phyloP scores from a whole-genome alignment of 1,139 yeast species.

The Candida sp. region DNA sequence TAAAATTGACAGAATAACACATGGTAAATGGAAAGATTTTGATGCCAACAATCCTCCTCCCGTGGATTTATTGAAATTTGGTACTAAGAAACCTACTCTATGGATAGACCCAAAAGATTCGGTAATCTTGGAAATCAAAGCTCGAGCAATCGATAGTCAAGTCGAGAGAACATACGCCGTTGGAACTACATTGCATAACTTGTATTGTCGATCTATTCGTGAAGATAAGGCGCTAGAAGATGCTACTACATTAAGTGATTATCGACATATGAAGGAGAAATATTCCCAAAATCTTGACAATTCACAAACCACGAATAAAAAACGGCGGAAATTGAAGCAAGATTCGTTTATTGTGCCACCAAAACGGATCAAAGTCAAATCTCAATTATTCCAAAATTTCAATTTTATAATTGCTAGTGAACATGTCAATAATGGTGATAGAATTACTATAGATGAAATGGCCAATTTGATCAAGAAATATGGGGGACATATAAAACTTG shows the following conservation, averaged over 20 bases:
- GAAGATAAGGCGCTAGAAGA: slow-evolving; percentile 61
- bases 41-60: slow-evolving; percentile 30
- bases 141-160: slow-evolving; percentile 63
- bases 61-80: slow-evolving; percentile 48
- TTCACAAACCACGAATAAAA: slow-evolving; percentile 24
- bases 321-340: slow-evolving; percentile 11
- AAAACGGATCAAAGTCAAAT: slow-evolving; percentile 10
- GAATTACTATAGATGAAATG: slow-evolving; percentile 33
- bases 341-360: slow-evolving; percentile 10
- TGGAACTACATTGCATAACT: slow-evolving; percentile 71
- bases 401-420: slow-evolving; percentile 40
- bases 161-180: slow-evolving; percentile 52
- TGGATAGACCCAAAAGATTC: slow-evolving; percentile 84
- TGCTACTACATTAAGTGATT: slow-evolving; percentile 60
- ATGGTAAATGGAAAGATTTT: slow-evolving; percentile 58
- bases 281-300: slow-evolving; percentile 21
- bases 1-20: slow-evolving; percentile 54
- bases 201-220: slow-evolving; percentile 67
- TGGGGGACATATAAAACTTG: slow-evolving; percentile 45
- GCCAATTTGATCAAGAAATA: slow-evolving; percentile 34
- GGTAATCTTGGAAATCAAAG: slow-evolving; percentile 80
- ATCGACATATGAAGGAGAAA: slow-evolving; percentile 30
- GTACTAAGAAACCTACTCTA: slow-evolving; percentile 57
- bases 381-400: slow-evolving; percentile 21
- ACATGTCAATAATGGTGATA: slow-evolving; percentile 23